Conservation (phyloP, 1,284 basidiomycete genomes). For the Cutaneotrichosporon mucoides region DNA sequence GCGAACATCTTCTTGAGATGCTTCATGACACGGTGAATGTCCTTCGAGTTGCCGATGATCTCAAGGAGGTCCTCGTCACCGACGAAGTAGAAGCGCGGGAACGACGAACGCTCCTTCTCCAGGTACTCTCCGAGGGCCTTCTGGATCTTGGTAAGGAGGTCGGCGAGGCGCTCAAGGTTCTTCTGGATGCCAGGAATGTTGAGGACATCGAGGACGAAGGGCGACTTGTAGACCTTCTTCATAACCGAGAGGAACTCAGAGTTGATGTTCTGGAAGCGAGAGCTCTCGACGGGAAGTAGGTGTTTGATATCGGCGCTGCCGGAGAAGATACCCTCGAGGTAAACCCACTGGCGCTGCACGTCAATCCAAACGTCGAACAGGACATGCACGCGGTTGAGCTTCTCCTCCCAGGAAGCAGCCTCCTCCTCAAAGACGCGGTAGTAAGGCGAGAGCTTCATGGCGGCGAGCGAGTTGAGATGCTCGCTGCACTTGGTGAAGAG, state of each 20-base stretch:
- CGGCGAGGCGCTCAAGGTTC: constrained; percentile 91
- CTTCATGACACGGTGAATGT: constrained; percentile 94
- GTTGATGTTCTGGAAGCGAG: constrained; percentile 98
- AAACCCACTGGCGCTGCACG: constrained; percentile 99
- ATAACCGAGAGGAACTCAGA: constrained; percentile 96
- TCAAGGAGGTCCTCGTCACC: constrained; percentile 98
- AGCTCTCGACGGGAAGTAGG: constrained; percentile 91
- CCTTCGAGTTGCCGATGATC: constrained; percentile 99
- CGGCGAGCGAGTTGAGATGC: constrained; percentile 89
- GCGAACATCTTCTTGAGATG: constrained; percentile 99
- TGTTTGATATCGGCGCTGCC: constrained; percentile 98
- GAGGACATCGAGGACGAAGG: constrained; percentile 94
- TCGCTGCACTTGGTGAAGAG: constrained; percentile 94
- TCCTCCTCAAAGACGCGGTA: constrained; percentile 97
- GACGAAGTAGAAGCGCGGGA: constrained; percentile 99
- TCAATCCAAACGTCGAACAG: constrained; percentile 99
- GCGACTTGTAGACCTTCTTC: constrained; percentile 99
- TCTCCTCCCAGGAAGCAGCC: constrained; percentile 89
- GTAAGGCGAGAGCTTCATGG: constrained; percentile 96
- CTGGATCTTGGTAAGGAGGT: constrained; percentile 95
- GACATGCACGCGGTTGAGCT: constrained; percentile 89
- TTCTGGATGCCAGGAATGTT: constrained; percentile 96
- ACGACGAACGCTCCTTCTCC: constrained; percentile 92
- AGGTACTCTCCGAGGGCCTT: constrained; percentile 99
- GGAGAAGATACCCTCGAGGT: constrained; percentile 98